These are phyloP conservation scores for Agaricus blazei DNA, from an alignment of 768 basidiomycete genomes.

Conservation along the genomic window DNA sequence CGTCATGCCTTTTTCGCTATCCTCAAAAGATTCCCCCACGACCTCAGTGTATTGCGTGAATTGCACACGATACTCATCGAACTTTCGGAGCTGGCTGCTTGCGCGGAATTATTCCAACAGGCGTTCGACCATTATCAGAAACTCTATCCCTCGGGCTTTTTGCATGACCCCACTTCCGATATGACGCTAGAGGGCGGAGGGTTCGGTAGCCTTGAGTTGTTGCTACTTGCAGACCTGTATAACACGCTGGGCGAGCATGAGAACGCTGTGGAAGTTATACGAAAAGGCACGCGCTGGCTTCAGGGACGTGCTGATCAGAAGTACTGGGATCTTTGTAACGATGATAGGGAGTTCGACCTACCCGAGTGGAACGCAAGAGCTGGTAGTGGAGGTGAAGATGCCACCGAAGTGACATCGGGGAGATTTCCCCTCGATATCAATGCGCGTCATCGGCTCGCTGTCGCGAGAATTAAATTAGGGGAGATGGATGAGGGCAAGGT, in stretches of 20 bases:
- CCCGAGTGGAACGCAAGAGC: conserved; percentile 22
- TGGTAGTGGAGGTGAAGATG: conserved; percentile 38
- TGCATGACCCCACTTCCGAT: conserved; percentile 20
- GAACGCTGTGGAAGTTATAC: conserved; percentile 61
- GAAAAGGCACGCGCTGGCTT: conserved; percentile 84
- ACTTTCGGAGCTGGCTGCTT: conserved; percentile 58
- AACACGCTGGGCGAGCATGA: conserved; percentile 67
- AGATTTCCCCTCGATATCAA: conserved; percentile 64
- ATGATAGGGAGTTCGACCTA: conserved; percentile 87
- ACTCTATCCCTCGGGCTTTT: conserved; percentile 38
- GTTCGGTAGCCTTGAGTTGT: conserved; percentile 65
- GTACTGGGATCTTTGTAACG: conserved; percentile 77
- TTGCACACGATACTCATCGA: conserved; percentile 75
- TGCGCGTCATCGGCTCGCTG: conserved; percentile 76
- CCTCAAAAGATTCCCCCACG: conserved; percentile 72
- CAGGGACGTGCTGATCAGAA: conserved; percentile 70
- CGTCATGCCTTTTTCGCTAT: conserved; percentile 63
- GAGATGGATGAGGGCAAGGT: conserved; percentile 82
- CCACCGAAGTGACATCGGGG: conserved; percentile 37
- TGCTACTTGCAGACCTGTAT: conserved; percentile 81
- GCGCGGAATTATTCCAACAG: conserved; percentile 61
- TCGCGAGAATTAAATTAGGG: conserved; percentile 77
- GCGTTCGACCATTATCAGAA: conserved; percentile 69
- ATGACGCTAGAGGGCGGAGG: conserved; percentile 33
- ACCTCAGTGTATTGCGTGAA: conserved; percentile 74